phyloP scores from a whole-genome alignment of 306 rosid species.

The Pterocarpus santalinus region DNA sequence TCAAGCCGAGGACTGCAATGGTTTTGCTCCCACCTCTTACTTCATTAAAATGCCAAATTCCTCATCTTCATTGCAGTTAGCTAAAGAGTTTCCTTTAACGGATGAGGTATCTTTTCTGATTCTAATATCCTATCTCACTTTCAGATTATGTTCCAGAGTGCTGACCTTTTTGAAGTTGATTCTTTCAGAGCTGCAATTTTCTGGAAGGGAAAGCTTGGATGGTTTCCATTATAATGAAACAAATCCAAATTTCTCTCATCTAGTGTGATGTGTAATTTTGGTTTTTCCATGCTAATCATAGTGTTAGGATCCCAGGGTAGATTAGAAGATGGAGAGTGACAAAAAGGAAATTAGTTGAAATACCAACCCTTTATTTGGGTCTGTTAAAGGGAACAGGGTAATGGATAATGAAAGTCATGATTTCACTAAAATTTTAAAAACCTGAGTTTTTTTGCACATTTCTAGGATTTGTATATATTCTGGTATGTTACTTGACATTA shows the following conservation, averaged over 20 bases:
- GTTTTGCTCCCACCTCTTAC: conserved; percentile 82
- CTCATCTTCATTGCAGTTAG: conserved; percentile 77
- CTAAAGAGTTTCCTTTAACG: conserved; percentile 71
- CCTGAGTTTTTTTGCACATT: background rate
- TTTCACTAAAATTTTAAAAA: background rate
- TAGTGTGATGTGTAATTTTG: background rate
- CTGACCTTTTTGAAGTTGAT: conserved; percentile 17
- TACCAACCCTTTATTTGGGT: background rate
- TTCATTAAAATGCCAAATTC: conserved; percentile 80
- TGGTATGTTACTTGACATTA: background rate
- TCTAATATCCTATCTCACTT: conserved; percentile 25
- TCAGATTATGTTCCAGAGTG: conserved; percentile 18
- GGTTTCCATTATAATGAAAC: background rate
- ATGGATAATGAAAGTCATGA: background rate
- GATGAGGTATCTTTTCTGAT: conserved; percentile 75
- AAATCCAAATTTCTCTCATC: background rate
- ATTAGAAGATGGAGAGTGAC: background rate
- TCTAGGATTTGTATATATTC: conserved; percentile 6
- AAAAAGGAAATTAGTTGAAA: background rate
- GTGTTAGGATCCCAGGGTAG: conserved; percentile 27
- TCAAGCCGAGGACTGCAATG: conserved; percentile 86
- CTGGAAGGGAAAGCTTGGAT: background rate
- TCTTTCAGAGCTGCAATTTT: conserved; percentile 14
- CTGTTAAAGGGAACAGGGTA: background rate
- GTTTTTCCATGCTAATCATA: conserved; percentile 5